Conservation (phyloP, 169 alveolate genomes). For the Cryptosporidium andersoni region DNA sequence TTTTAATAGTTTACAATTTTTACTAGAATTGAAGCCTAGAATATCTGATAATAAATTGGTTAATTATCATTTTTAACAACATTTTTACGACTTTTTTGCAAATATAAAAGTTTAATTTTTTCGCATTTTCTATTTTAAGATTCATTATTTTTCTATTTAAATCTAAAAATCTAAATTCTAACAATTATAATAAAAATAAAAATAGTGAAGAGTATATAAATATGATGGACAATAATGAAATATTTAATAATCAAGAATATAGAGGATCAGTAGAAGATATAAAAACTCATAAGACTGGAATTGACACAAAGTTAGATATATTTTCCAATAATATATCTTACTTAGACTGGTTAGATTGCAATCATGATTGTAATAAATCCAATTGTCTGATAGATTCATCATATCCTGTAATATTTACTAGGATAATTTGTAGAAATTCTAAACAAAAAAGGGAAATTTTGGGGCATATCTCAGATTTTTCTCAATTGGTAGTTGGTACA, state of each 20-base stretch:
- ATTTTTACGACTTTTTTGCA: too few species aligned
- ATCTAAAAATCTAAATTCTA: too few species aligned
- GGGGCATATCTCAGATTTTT: constrained; percentile 26
- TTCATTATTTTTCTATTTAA: too few species aligned
- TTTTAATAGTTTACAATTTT: too few species aligned
- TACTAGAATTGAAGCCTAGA: too few species aligned
- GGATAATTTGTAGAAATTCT: constrained; percentile 18
- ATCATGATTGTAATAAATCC: background rate
- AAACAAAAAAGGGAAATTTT: constrained; percentile 17
- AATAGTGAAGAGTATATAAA: too few species aligned
- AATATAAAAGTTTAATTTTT: too few species aligned
- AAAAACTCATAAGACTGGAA: background rate
- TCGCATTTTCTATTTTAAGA: too few species aligned
- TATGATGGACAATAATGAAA: constrained; percentile 4
- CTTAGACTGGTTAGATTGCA: background rate
- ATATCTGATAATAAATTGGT: too few species aligned
- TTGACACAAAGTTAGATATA: background rate
- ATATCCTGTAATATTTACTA: constrained; percentile 42
- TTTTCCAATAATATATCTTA: too few species aligned
- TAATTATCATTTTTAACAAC: too few species aligned
- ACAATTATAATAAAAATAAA: too few species aligned
- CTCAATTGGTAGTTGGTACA: constrained; percentile 45
- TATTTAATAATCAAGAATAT: background rate
- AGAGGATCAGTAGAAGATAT: constrained; percentile 33
- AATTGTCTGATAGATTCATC: constrained; percentile 32